These are phyloP conservation scores for Skeletonema potamos DNA, from an alignment of 108 stramenopile genomes.

Conservation along the genomic window DNA sequence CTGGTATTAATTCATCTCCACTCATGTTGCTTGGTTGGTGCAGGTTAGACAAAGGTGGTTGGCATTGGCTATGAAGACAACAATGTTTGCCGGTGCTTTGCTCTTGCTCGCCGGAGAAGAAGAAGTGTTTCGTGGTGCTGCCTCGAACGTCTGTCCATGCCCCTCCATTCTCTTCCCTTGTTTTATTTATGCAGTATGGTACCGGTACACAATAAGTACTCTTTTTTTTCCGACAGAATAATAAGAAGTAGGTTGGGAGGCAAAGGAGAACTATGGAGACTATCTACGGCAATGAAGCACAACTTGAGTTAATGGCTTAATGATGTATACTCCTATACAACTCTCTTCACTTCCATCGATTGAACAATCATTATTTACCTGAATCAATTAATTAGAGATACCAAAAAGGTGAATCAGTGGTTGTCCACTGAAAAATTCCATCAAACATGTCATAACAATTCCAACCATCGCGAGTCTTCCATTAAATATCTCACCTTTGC, in stretches of 20 bases:
- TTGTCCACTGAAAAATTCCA: slow-evolving; percentile 50
- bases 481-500: slow-evolving; percentile 52
- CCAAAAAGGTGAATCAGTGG: slow-evolving; percentile 28
- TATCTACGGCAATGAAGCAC: too few species aligned
- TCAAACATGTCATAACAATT: slow-evolving; percentile 43
- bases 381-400: neutral
- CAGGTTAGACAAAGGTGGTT: neutral
- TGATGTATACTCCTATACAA: neutral
- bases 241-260: too few species aligned
- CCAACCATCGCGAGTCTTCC: slow-evolving; percentile 67
- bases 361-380: neutral
- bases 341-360: neutral
- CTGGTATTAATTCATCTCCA: slow-evolving; percentile 45
- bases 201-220: too few species aligned
- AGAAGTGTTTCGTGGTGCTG: too few species aligned
- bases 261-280: too few species aligned
- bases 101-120: too few species aligned
- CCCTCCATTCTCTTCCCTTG: too few species aligned
- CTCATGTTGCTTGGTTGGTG: slow-evolving; percentile 19
- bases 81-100: neutral
- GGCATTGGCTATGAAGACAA: neutral
- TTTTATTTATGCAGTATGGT: too few species aligned
- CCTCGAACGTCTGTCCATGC: too few species aligned
- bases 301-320: neutral
- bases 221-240: too few species aligned